These are phyloP conservation scores for Moesziomyces sp. DNA, from an alignment of 1,284 basidiomycete species.

Conservation along the genomic window DNA sequence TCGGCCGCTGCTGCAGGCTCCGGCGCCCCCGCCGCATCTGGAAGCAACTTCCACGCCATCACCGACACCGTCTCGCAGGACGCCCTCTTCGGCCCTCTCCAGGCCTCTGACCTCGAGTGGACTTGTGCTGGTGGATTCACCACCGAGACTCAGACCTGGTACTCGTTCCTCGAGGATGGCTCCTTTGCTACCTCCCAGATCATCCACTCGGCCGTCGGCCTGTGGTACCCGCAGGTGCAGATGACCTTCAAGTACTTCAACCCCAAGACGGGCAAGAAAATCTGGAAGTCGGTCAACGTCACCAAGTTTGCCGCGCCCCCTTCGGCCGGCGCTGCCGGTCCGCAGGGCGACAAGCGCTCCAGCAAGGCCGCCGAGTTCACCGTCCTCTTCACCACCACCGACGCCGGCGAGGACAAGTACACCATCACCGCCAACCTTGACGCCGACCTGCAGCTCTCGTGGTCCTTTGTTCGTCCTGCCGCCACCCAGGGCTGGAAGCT, in stretches of 20 bases:
- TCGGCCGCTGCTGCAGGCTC: conserved; percentile 15
- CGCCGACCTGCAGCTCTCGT: conserved; percentile 81
- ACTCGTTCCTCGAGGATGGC: conserved; percentile 85
- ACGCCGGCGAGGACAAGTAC: conserved; percentile 78
- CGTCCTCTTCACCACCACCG: conserved; percentile 73
- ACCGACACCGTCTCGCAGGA: conserved; percentile 57
- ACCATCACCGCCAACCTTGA: conserved; percentile 82
- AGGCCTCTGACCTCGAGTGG: conserved; percentile 81
- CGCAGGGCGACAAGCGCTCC: conserved; percentile 78
- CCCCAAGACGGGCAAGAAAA: conserved; percentile 77
- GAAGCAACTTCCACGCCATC: conserved; percentile 63
- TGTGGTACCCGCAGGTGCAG: conserved; percentile 94
- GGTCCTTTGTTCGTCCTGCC: conserved; percentile 79
- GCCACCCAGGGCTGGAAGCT: conserved; percentile 88
- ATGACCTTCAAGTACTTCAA: conserved; percentile 93
- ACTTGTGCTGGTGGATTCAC: conserved; percentile 82
- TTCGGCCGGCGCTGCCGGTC: conserved; percentile 70
- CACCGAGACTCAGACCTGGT: conserved; percentile 92
- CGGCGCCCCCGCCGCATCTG: conserved; percentile 28
- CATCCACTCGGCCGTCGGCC: conserved; percentile 91
- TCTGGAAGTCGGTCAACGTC: conserved; percentile 91
- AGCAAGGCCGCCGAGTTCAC: conserved; percentile 91
- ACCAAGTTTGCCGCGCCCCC: conserved; percentile 82
- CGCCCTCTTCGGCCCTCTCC: conserved; percentile 77
- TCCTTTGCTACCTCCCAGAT: conserved; percentile 86